Conservation (phyloP, 768 basidiomycete species). For the Amanita molliuscula region DNA sequence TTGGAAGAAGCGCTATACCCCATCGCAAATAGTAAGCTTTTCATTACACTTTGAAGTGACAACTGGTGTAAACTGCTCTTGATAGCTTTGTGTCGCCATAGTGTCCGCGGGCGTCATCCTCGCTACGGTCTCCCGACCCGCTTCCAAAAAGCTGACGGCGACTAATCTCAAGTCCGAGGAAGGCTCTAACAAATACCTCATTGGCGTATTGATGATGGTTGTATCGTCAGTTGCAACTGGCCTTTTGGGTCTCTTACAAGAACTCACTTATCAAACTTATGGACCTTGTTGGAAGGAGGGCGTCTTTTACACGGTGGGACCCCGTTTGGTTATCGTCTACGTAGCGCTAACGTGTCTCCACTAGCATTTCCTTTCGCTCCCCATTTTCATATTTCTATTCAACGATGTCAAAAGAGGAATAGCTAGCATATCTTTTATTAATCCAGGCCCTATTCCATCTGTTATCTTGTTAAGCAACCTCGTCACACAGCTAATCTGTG, state of each 20-base stretch:
- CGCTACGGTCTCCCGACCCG: slow-evolving; percentile 57
- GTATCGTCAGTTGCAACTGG: slow-evolving; percentile 59
- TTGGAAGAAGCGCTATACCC: slow-evolving; percentile 47
- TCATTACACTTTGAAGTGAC: neutral
- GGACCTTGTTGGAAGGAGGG: slow-evolving; percentile 79
- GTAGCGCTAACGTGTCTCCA: neutral
- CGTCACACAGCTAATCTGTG: slow-evolving; percentile 68
- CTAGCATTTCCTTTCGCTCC: slow-evolving; percentile 75
- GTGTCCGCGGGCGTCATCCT: slow-evolving; percentile 66
- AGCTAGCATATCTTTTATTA: slow-evolving; percentile 30
- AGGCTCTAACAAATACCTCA: slow-evolving; percentile 37
- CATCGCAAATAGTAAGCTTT: slow-evolving; percentile 46
- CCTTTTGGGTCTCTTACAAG: slow-evolving; percentile 64
- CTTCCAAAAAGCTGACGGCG: slow-evolving; percentile 13
- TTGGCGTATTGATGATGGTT: slow-evolving; percentile 63
- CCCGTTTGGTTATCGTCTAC: neutral
- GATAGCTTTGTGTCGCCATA: slow-evolving; percentile 50
- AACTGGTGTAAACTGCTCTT: neutral
- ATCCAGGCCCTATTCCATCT: slow-evolving; percentile 32
- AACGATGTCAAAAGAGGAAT: slow-evolving; percentile 48
- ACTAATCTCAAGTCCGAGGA: slow-evolving; percentile 14
- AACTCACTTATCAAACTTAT: slow-evolving; percentile 61
- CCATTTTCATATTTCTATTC: slow-evolving; percentile 56
- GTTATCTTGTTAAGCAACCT: slow-evolving; percentile 54
- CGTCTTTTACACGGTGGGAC: slow-evolving; percentile 67